phyloP scores from a whole-genome alignment of 148 eudicot species.

The Camellia granthamiana region DNA sequence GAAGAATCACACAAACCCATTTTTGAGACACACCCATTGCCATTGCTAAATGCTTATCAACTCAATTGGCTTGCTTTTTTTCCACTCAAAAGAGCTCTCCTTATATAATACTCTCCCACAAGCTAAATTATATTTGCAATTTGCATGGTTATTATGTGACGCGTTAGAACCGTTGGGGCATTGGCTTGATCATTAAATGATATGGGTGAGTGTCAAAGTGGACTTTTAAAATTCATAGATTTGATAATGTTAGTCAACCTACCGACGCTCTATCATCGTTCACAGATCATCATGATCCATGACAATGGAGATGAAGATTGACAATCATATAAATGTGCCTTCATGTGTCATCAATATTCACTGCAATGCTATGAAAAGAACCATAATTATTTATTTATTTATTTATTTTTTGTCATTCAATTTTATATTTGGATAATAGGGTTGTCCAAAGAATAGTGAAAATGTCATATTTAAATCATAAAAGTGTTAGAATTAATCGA shows the following conservation, averaged over 20 bases:
- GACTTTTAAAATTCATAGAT: background rate
- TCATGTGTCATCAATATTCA: too few relatives aligned
- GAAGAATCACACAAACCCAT: constrained; percentile 13
- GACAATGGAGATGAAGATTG: background rate
- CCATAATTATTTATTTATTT: too few relatives aligned
- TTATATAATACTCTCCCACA: constrained; percentile 11
- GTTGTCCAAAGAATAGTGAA: too few relatives aligned
- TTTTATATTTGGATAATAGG: too few relatives aligned
- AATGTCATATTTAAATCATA: too few relatives aligned
- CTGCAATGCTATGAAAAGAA: too few relatives aligned
- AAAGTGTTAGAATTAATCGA: too few relatives aligned
- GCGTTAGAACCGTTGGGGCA: constrained; percentile 24
- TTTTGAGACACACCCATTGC: constrained; percentile 14
- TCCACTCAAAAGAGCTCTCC: background rate
- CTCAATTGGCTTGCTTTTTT: constrained; percentile 10
- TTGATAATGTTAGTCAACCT: too few relatives aligned
- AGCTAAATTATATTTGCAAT: background rate
- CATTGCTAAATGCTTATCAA: background rate
- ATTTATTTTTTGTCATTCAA: too few relatives aligned
- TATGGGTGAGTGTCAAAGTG: background rate
- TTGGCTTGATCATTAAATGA: constrained; percentile 14
- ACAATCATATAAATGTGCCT: background rate
- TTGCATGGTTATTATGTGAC: background rate
- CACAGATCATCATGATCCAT: background rate
- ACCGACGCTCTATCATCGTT: background rate